Percentiles rank a stretch among this genome's conserved stretches.
Evolutionary conservation across 768 basidiomycete species (phyloP).

Genomic region (Lepiota brunneoincarnata): DNA sequence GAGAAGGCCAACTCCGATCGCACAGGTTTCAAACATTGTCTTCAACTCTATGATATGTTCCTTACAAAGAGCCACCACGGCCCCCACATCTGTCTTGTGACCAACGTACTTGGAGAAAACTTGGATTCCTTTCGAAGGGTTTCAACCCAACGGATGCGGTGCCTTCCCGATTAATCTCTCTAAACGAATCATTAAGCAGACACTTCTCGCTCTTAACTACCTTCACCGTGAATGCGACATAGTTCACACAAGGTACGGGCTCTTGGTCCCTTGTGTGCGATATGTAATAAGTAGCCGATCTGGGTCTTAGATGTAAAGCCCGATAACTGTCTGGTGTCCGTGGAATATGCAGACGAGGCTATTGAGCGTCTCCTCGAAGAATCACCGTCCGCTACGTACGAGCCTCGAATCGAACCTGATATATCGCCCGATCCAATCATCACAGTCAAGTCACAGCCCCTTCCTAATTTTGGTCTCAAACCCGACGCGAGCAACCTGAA

Average conservation of each 20-base stretch:
- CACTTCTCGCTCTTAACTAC: constrained; percentile 14
- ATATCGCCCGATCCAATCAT: no score
- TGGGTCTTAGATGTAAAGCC: constrained; percentile 2
- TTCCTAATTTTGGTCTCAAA: no score
- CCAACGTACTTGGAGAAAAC: no score
- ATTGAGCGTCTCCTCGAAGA: constrained; percentile 6
- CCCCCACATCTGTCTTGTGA: constrained; percentile 5
- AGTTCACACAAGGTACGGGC: constrained; percentile 11
- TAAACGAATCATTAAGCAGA: constrained; percentile 16
- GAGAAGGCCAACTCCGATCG: constrained; percentile 13
- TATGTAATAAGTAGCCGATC: no score
- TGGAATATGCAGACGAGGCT: no score
- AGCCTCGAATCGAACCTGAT: constrained; percentile 7
- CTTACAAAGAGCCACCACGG: constrained; percentile 2
- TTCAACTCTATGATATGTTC: constrained; percentile 10
- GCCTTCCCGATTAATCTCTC: constrained; percentile 13
- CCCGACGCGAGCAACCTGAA: no score
- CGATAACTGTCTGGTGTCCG: constrained; percentile 8
- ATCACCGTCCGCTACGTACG: constrained; percentile 2
- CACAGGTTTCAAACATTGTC: constrained; percentile 13
- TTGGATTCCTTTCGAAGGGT: constrained; percentile 10
- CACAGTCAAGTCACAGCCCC: constrained; percentile 8
- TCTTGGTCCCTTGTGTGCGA: no score
- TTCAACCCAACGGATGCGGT: constrained; percentile 1
- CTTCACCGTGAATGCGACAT: constrained; percentile 18